Evolutionary conservation across 768 basidiomycete genomes (phyloP), one percentile per base, ranked within the genome.

Genomic region (Cubamyces lactineus): DNA sequence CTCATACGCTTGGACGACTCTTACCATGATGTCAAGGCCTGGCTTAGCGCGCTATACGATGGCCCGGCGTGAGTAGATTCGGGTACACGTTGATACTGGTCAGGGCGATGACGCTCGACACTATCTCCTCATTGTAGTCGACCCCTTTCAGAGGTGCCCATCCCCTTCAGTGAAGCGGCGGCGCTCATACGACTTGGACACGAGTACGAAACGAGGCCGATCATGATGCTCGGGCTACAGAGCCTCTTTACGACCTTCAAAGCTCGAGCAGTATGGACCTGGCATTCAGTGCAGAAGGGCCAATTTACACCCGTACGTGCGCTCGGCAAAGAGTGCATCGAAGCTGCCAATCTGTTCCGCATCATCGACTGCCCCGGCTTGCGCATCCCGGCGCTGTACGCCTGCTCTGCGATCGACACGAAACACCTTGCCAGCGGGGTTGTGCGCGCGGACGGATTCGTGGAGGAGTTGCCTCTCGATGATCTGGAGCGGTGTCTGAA

Each of bases 101-200:
- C 1, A 6, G 4, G 34, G 6, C 5, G 11, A 34, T 34, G 34
- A 11, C 1, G 34, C 34, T 1, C 34, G 9, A 9, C 34, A 34
- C 34, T 34, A 5, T 6, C 34, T 34, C 34, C 5, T 6, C 50
- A 26, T 12, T 28, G 17, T 13, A 42, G 5, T 41, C 23, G 16
- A 7, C 0, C n/a, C 15, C 3, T 6, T 21, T 6, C 43, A 16
- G 2, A 34, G 24, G 23, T 16, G 23, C 53, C 11, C 3, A n/a
- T 45, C 1, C 7, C 3, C 15, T 46, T 47, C 34, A 38, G 42
- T 34, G 34, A 39, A 2, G 26, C 26, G 23, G 63, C 54, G 0
- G 53, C 63, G 7, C 55, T 64, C 38, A 23, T 40, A 11, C 63
- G 63, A 11, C 42, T 64, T 15, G 38, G 49, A 3, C 53, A 61